Conservation (phyloP, 2,329 filamentous ascomycete species). For the Neobulgaria alba region DNA sequence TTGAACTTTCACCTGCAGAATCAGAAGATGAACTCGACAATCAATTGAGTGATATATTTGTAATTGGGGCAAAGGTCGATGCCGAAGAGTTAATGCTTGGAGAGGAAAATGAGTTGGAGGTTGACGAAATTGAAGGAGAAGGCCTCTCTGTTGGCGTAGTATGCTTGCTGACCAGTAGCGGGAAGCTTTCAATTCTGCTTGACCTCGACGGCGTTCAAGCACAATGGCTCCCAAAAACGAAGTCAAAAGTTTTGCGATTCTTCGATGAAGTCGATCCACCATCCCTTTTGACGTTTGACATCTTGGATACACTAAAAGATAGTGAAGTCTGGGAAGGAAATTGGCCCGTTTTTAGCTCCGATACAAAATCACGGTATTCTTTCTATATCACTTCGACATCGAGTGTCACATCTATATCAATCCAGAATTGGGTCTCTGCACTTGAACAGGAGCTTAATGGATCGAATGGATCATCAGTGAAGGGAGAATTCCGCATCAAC, state of each 20-base stretch:
- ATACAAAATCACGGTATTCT: conserved; percentile 52
- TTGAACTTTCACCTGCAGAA: conserved; percentile 40
- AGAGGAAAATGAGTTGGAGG: conserved; percentile 54
- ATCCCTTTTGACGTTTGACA: conserved; percentile 51
- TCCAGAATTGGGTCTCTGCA: conserved; percentile 55
- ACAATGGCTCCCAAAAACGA: conserved; percentile 54
- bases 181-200: conserved; percentile 52
- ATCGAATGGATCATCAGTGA: conserved; percentile 45
- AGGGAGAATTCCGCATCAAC: conserved; percentile 53
- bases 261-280: conserved; percentile 34
- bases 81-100: conserved; percentile 52
- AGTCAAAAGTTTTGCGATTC: conserved; percentile 36
- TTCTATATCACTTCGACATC: conserved; percentile 55
- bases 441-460: conserved; percentile 53
- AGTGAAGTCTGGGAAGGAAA: conserved; percentile 46
- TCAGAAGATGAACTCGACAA: conserved; percentile 47
- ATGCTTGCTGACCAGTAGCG: conserved; percentile 52
- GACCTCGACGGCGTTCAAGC: conserved; percentile 55
- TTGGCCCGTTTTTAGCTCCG: conserved; percentile 56
- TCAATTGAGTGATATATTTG: conserved; percentile 51
- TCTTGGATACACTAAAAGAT: conserved; percentile 49
- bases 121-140: conserved; percentile 47
- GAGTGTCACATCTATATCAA: conserved; percentile 51
- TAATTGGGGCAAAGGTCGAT: conserved; percentile 54
- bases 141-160: conserved; percentile 52